phyloP scores from a whole-genome alignment of 164 flowering plant genomes.

The Tetracentron sinense region DNA sequence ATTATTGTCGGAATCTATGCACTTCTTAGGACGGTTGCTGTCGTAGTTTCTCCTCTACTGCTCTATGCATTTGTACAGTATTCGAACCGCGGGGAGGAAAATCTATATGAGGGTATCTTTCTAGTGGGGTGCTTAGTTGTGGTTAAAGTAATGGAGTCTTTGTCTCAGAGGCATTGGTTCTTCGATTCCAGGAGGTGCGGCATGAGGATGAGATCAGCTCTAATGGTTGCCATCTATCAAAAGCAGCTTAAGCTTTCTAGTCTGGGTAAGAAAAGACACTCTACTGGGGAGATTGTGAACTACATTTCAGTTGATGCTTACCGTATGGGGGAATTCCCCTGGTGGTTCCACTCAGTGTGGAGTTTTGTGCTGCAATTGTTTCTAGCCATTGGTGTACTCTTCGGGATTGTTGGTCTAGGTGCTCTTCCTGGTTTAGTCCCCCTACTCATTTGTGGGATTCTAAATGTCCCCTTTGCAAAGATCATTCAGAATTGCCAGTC shows the following conservation, averaged over 20 bases:
- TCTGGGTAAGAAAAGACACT: conserved; percentile 53
- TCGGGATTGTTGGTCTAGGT: conserved; percentile 54
- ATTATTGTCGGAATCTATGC: conserved; percentile 45
- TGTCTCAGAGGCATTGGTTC: conserved; percentile 64
- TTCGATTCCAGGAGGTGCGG: conserved; percentile 62
- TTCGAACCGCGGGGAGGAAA: conserved; percentile 25
- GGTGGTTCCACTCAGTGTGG: conserved; percentile 77
- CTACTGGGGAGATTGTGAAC: conserved; percentile 83
- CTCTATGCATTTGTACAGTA: conserved; percentile 60
- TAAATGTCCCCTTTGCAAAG: conserved; percentile 74
- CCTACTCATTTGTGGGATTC: conserved; percentile 47
- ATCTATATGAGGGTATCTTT: conserved; percentile 31
- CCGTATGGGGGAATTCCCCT: conserved; percentile 69
- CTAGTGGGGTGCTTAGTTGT: conserved; percentile 58
- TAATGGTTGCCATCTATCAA: conserved; percentile 62
- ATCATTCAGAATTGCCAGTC: conserved; percentile 48
- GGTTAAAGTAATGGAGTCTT: conserved; percentile 56
- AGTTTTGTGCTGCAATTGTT: conserved; percentile 42
- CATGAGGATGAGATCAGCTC: conserved; percentile 76
- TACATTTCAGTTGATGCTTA: conserved; percentile 88
- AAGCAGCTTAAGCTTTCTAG: conserved; percentile 78
- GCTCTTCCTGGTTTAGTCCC: conserved; percentile 64
- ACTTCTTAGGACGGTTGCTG: conserved; percentile 43
- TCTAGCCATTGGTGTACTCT: conserved; percentile 46
- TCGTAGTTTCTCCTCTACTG: conserved; percentile 53